phyloP scores from a whole-genome alignment of 1,139 yeast species.

The Zygoascus meyerae region DNA sequence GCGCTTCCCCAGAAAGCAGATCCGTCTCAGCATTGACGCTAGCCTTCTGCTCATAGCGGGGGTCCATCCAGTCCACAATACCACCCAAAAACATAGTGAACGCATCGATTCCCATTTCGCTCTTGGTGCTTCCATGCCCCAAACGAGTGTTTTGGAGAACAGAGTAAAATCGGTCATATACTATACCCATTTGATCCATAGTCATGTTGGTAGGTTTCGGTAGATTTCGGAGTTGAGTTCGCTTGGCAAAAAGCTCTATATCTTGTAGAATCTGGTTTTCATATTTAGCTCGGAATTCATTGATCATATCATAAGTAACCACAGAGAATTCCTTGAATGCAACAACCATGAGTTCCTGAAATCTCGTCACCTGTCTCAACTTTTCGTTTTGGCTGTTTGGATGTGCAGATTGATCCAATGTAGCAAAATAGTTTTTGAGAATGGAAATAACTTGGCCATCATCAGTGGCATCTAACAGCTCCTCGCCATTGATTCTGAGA shows the following conservation, averaged over 20 bases:
- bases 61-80: constrained; percentile 66
- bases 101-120: constrained; percentile 65
- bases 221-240: constrained; percentile 82
- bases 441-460: constrained; percentile 89
- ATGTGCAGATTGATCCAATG: constrained; percentile 74
- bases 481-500: constrained; percentile 80
- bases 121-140: constrained; percentile 52
- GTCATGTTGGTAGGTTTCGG: constrained; percentile 63
- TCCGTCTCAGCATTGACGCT: not conserved
- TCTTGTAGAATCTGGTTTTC: constrained; percentile 76
- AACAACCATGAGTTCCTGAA: constrained; percentile 84
- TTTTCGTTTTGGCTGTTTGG: constrained; percentile 65
- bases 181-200: constrained; percentile 53
- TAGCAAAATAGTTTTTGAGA: constrained; percentile 72
- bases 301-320: constrained; percentile 68
- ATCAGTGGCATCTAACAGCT: constrained; percentile 70
- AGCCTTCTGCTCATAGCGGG: constrained; percentile 21
- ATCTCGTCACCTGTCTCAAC: constrained; percentile 64
- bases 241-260: constrained; percentile 82
- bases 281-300: constrained; percentile 61
- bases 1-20: not conserved
- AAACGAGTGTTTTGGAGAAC: constrained; percentile 68
- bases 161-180: constrained; percentile 81
- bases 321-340: constrained; percentile 87
- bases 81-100: constrained; percentile 73